Percentiles rank a stretch among this genome's conserved stretches.
These are phyloP conservation scores for Strigomonas oncopelti DNA, from an alignment of 208 protist genomes.

Conservation along the genomic window DNA sequence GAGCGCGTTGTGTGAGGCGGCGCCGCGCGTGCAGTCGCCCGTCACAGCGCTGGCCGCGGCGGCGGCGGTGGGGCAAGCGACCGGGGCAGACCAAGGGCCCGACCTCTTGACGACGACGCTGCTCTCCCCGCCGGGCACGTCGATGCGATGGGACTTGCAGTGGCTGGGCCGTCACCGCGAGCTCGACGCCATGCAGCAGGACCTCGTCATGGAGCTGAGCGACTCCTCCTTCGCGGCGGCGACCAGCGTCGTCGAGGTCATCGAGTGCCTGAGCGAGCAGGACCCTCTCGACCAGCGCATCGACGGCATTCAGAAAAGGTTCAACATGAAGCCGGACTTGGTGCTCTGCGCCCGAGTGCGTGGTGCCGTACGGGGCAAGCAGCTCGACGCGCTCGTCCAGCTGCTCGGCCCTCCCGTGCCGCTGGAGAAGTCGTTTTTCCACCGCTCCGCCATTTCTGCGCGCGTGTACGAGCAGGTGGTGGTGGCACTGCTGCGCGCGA, in stretches of 20 bases:
- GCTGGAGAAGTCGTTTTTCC: constrained; percentile 31
- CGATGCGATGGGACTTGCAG: neutral
- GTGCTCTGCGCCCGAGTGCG: constrained; percentile 32
- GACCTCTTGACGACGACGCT: too few species aligned
- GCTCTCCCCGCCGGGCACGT: neutral
- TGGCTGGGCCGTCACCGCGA: neutral
- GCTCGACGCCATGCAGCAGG: constrained; percentile 16
- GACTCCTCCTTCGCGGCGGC: constrained; percentile 22
- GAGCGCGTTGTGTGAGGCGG: neutral
- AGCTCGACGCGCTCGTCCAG: constrained; percentile 25
- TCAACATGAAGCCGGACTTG: constrained; percentile 22
- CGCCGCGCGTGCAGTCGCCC: neutral
- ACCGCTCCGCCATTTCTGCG: constrained; percentile 3
- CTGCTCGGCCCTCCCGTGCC: constrained; percentile 29
- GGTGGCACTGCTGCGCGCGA: constrained; percentile 23
- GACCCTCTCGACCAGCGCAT: constrained; percentile 12
- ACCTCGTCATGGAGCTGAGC: constrained; percentile 21
- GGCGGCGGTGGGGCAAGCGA: neutral
- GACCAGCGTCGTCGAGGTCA: constrained; percentile 22
- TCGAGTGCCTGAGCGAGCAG: constrained; percentile 20
- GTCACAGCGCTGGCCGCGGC: neutral
- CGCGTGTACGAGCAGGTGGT: constrained; percentile 36
- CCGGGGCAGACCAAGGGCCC: neutral
- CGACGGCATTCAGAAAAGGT: constrained; percentile 16
- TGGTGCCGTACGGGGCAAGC: constrained; percentile 28